Base-by-base conservation (phyloP, 2,329 filamentous ascomycete species). In the Chrysoporthe cubensis region DNA sequence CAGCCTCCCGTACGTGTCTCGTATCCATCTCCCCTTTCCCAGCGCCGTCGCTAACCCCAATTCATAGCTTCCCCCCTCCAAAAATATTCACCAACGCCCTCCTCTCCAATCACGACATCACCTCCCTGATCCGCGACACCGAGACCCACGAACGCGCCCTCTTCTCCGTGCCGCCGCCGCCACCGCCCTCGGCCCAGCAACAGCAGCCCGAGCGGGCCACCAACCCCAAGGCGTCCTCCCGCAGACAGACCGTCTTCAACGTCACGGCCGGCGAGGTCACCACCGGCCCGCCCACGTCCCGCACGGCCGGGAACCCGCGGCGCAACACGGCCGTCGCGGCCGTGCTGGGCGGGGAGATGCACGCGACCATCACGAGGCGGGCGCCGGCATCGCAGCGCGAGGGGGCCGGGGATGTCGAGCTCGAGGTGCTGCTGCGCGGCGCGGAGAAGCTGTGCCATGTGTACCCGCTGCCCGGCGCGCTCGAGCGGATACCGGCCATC, bases 81-180 rank as follows among this genome's bases (percentile, higher is more conserved):
- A 96, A 93, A 75, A 94, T 96, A 75, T 99, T 98, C 81, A 96
- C 94, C 73, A 97, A 97, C 78, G 94, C 96, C 44, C 86, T 99
- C 50, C 89, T 98, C 61, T 90, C 91, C 66, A 90, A 90, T 72
- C 90, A 94, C 78, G 96, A 99, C 78, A 98, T 99, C 73, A 98
- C 96, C 4, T 88, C 92, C 14, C 83, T 99, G 60, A 97, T 99
- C 75, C 92, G 96, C 69, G 96, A 99, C 78, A 97, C 95, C 3
- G 96, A 99, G 79, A 82, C 91, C 32, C 95, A 98, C 80, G 96
- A 99, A 79, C 91, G 94, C 75, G 95, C 95, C 7, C 88, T 99
- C 21, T 99, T 98, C 82, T 96, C 95, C 48, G 90, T 97, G 0
- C 94, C 95, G 0, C 89, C 92, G 0, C 88, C 91, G 0, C 84